These are phyloP conservation scores for Ulota crispa DNA, from an alignment of 225 moss, liverwort and hornwort species.

Conservation along the genomic window DNA sequence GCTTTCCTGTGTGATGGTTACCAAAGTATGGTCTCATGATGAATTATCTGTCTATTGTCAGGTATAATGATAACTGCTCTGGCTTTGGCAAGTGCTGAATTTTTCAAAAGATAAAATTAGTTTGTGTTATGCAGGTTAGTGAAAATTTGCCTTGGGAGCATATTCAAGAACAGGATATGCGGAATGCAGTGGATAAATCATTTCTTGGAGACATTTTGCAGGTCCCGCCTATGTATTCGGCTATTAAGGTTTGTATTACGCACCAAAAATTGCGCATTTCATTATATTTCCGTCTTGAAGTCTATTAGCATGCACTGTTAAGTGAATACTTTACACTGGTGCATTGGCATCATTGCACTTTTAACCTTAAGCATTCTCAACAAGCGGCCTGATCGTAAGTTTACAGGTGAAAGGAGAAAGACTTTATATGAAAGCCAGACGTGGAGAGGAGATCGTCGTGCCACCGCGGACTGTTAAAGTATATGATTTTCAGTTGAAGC, in stretches of 20 bases:
- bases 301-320: neutral
- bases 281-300: neutral
- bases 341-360: conserved; percentile 3
- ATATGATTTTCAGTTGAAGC: conserved; percentile 65
- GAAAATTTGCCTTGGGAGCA: conserved; percentile 83
- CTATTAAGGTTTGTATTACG: conserved; percentile 47
- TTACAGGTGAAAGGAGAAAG: conserved; percentile 84
- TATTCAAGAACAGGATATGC: conserved; percentile 58
- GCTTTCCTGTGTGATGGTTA: conserved; percentile 28
- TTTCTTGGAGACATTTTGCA: conserved; percentile 64
- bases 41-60: neutral
- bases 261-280: neutral
- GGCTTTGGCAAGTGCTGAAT: neutral
- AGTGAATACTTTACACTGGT: neutral
- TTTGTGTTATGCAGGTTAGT: conserved; percentile 57
- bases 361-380: neutral
- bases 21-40: neutral
- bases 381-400: neutral
- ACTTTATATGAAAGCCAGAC: conserved; percentile 83
- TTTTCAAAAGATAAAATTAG: neutral
- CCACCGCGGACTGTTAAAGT: conserved; percentile 69
- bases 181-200: conserved; percentile 31
- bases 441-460: conserved; percentile 78
- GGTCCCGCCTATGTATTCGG: conserved; percentile 65
- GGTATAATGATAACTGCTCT: neutral